Base-by-base conservation (phyloP, 1,284 basidiomycete species). In the Rhodotorula sp. region DNA sequence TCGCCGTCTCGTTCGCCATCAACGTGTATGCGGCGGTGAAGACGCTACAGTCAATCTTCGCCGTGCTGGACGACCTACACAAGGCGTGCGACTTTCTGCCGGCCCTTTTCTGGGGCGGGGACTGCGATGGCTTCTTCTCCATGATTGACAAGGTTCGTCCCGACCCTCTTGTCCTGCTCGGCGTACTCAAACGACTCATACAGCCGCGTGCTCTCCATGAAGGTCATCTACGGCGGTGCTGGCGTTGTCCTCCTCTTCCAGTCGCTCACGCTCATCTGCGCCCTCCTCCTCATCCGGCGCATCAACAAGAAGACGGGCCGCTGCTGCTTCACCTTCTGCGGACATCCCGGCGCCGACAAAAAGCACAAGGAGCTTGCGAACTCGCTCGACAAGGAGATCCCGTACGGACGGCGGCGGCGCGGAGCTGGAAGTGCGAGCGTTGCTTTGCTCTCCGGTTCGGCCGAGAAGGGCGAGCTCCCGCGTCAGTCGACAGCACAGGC, bases 301-400 rank as follows among this genome's bases (percentile, higher is more conserved):
- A 68, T 65, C 44, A 56, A 71, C 49, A 50, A 46, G 10, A 46
- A 68, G 16, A 72, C 66, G 1, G 58, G 60, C 25, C 23, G 50
- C 23, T 67, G 41, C 25, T 21, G 68, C 27, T 68, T 68, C 56
- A 72, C 70, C 8, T 62, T 62, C 63, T 68, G 70, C 45, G 70
- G 70, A 0, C 48, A 46, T 21, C 5, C 48, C 0, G 52, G 63
- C 52, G 62, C 58, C 21, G 56, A 55, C 12, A 16, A 27, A 5
- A 23, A 45, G 27, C 25, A 45, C 13, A 21, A 23, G 3, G 5
- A 25, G 10, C 34, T 5, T 42, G 16, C 16, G 50, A 59, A 71
- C 12, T 57, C 52, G 45, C 62, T 71, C 46, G 66, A 41, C 45
- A 65, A 64, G 34, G 59, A n/a, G n/a, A 25, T 61, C 19, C 60